Evolutionary conservation across 257 asterid species (phyloP), one percentile per base, ranked within the genome.

Genomic region (Primulina tabacum): DNA sequence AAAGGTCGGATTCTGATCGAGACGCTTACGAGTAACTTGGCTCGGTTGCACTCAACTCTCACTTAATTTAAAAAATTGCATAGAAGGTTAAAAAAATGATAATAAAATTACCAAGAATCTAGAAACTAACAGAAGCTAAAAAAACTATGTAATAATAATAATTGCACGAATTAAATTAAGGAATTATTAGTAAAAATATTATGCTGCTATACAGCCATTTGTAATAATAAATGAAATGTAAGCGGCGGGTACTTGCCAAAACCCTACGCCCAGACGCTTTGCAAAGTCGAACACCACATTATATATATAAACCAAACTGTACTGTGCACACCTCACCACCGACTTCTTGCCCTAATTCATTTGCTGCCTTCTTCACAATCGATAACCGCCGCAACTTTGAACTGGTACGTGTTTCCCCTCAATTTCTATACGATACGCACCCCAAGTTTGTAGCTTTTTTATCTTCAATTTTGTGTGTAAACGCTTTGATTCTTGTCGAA

Each of bases 181-280:
- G 26, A 24, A 24, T 24, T 24, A 24, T 24, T 0, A 24, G 26
- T 24, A 24, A 24, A 21, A 24, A 24, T 24, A 24, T 24, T 24
- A 24, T 24, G 26, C 1, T 24, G 1, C 26, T 24, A 24, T 24
- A 24, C 26, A 24, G 26, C 26, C 0, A 24, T 24, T 24, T 24
- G 26, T 24, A 1, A 24, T 24, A 24, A 24, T 24, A 38, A 43
- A 43, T 11, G 53, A 3, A 43, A 43, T 43, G 53, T 43, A 43
- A 43, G 53, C 53, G 53, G 17, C 6, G 17, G 17, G 53, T 3
- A 0, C 1, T 43, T 11, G 17, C 43, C 40, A 66, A 74, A 78
- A 82, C 86, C 86, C 86, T 79, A 79, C 82, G 7, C 55, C 57
- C 69, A 50, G 56, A 24, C 32, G 5, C 50, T 67, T 30, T 16